Base-by-base conservation (phyloP, 2,329 filamentous ascomycete genomes). In the Lithohypha guttulata region DNA sequence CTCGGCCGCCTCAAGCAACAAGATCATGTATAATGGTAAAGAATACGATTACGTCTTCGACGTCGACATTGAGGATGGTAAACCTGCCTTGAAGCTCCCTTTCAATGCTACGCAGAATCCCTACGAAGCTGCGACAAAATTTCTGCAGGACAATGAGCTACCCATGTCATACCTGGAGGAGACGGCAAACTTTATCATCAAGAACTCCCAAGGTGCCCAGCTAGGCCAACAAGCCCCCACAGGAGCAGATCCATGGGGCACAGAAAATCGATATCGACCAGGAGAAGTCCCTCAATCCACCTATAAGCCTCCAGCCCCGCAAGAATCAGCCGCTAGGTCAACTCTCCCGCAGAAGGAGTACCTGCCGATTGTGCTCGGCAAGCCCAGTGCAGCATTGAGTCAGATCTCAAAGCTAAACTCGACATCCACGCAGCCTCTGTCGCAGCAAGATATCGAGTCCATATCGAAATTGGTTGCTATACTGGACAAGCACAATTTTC, bases 41-140 rank as follows among this genome's bases (percentile, higher is more conserved):
- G 83, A 89, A 45, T 98, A 93, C 58, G 91, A 98, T 56, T 95
- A 81, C 53, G 87, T 98, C 6, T 96, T 96, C 51, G 87, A 95
- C 55, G 87, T 95, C 18, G 87, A 94, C 52, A 93, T 95, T 46
- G 84, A 94, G 57, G 89, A 95, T 53, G 89, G 86, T 37, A 89
- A 93, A 55, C 87, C 89, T 9, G 77, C 89, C 1, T 68, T 96
- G 31, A 95, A 95, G 60, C 70, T 96, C n/a, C 86, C 89, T 0
- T 96, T 83, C 62, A 95, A 96, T 57, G 70, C 89, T 9, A 85
- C 82, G 1, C 81, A 95, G 56, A 95, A 95, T 51, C 84, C 86
- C 0, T 96, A 93, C 58, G 84, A 94, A 51, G 80, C 81, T 2
- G 89, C 91, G 0, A 84, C 81, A 23, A 94, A 85, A 55, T 98